Evolutionary conservation across 371 early-diverging fungal genomes (phyloP).

Genomic region (Dinochytrium kinnereticum): DNA sequence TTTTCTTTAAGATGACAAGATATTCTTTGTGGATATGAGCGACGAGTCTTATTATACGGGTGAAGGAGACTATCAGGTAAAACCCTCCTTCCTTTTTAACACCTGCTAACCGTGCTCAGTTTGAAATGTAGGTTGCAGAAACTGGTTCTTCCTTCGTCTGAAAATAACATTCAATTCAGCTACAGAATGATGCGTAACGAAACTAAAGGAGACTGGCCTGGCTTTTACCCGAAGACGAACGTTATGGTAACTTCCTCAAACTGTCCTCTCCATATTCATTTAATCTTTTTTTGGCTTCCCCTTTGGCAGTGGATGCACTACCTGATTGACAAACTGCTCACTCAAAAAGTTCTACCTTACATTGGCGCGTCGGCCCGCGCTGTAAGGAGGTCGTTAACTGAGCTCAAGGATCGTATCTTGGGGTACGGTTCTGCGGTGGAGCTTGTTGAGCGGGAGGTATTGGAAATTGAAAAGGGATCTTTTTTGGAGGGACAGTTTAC

Average conservation of each 20-base stretch:
- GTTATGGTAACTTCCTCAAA: conserved; percentile 46
- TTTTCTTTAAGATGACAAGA: conserved; percentile 2
- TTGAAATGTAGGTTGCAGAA: conserved; percentile 13
- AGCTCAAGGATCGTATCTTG: background rate
- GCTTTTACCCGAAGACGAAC: conserved; percentile 62
- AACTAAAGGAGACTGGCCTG: conserved; percentile 56
- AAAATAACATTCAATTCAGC: conserved; percentile 52
- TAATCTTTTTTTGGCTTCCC: background rate
- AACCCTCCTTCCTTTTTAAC: background rate
- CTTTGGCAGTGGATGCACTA: conserved; percentile 50
- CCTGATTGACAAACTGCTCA: conserved; percentile 48
- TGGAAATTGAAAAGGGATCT: background rate
- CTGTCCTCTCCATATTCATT: background rate
- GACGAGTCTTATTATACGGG: conserved; percentile 72
- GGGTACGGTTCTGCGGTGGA: conserved; percentile 8
- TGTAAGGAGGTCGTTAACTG: background rate
- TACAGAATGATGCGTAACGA: conserved; percentile 75
- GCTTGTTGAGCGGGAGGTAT: background rate
- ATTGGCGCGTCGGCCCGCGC: conserved; percentile 7
- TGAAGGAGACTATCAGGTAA: conserved; percentile 48
- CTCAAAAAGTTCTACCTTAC: conserved; percentile 23
- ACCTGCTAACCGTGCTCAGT: background rate
- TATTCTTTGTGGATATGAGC: conserved; percentile 35
- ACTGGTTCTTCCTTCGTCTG: background rate
- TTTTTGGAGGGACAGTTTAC: background rate